These are phyloP conservation scores for Tricholoma flavovirens DNA, from an alignment of 768 basidiomycete genomes.

Conservation along the genomic window DNA sequence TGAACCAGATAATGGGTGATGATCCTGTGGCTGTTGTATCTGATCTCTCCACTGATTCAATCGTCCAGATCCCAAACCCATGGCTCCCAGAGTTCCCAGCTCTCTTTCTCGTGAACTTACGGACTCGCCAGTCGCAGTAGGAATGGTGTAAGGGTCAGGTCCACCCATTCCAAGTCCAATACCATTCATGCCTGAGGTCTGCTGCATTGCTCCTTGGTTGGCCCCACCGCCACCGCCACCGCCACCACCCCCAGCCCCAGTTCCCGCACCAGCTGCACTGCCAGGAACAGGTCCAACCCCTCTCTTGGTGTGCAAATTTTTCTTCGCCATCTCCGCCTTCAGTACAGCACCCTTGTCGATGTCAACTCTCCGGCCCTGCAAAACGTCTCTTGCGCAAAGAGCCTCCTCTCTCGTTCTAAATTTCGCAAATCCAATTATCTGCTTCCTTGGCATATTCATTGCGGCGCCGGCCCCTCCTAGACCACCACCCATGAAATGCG, in stretches of 20 bases:
- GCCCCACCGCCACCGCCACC: slow-evolving; percentile 11
- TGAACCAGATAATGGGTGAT: slow-evolving; percentile 1
- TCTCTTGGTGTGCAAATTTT: slow-evolving; percentile 95
- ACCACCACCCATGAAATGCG: slow-evolving; percentile 24
- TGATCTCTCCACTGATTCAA: slow-evolving; percentile 35
- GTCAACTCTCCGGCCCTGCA: slow-evolving; percentile 89
- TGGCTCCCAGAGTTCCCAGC: slow-evolving; percentile 38
- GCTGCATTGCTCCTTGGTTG: slow-evolving; percentile 8
- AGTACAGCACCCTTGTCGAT: slow-evolving; percentile 88
- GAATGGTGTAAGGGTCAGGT: slow-evolving; percentile 14
- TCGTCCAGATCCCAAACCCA: slow-evolving; percentile 36
- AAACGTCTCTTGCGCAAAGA: slow-evolving; percentile 74
- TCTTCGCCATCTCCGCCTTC: slow-evolving; percentile 99
- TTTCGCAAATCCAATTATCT: slow-evolving; percentile 98
- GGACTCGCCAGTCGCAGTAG: slow-evolving; percentile 17
- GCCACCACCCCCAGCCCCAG: slow-evolving; percentile 19
- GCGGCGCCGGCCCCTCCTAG: slow-evolving; percentile 20
- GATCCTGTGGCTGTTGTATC: slow-evolving; percentile 15
- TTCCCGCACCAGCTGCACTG: slow-evolving; percentile 10
- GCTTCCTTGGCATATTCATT: slow-evolving; percentile 65
- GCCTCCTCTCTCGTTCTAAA: slow-evolving; percentile 88
- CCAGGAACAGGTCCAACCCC: slow-evolving; percentile 67
- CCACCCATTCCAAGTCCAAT: slow-evolving; percentile 21
- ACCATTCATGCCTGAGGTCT: slow-evolving; percentile 16
- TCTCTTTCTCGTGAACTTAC: slow-evolving; percentile 44